Conservation (phyloP, 352 stramenopile species). For the Phytophthora pseudosyringae region DNA sequence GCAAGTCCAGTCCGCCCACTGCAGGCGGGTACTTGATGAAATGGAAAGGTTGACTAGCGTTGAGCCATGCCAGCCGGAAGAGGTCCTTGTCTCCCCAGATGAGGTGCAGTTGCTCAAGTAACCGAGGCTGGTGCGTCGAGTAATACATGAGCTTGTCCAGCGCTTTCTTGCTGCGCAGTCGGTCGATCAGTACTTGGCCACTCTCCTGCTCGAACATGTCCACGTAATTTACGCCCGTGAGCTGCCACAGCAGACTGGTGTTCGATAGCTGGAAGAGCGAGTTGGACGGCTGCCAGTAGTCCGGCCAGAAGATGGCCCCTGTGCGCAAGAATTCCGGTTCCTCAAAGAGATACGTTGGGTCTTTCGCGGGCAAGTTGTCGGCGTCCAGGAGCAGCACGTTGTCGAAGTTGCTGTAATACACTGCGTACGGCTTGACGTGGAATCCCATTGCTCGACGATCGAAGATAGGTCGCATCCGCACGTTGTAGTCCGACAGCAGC, state of each 20-base stretch:
- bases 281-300: conserved; percentile 85
- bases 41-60: conserved; percentile 79
- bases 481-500: conserved; percentile 71
- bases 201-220: conserved; percentile 90
- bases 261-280: conserved; percentile 84
- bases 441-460: conserved; percentile 78
- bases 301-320: conserved; percentile 87
- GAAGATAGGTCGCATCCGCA: conserved; percentile 83
- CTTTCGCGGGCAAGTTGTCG: conserved; percentile 81
- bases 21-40: conserved; percentile 76
- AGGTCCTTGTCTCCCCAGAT: conserved; percentile 91
- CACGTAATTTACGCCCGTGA: conserved; percentile 72
- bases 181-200: conserved; percentile 86
- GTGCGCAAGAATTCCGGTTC: conserved; percentile 75
- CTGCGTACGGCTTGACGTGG: conserved; percentile 84
- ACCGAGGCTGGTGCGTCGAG: conserved; percentile 67
- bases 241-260: conserved; percentile 78
- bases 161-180: conserved; percentile 70
- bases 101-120: conserved; percentile 78
- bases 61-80: conserved; percentile 85
- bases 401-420: conserved; percentile 90
- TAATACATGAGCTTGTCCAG: conserved; percentile 91
- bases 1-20: conserved; percentile 74
- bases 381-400: conserved; percentile 84
- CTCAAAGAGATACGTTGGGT: conserved; percentile 88